A percentile compares a stretch with the other conserved stretches of the same genome.
Evolutionary conservation across 2,329 filamentous ascomycete genomes (phyloP).

Genomic region (Cadophora luteo-olivacea): DNA sequence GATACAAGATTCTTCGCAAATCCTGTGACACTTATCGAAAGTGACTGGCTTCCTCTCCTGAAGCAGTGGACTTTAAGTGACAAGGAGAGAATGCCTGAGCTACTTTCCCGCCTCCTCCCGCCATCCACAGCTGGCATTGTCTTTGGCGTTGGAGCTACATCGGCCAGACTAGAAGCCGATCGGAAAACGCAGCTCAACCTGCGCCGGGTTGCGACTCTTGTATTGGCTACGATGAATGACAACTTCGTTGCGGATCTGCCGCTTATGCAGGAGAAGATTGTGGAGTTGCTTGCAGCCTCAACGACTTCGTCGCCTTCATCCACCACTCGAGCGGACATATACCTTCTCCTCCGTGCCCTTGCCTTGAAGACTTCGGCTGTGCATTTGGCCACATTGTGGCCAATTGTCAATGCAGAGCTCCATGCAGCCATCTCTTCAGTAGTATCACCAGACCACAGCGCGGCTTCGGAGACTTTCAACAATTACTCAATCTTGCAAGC

Average conservation of each 20-base stretch:
- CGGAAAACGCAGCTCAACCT: constrained; percentile 90
- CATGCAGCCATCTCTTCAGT: constrained; percentile 80
- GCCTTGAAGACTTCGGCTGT: constrained; percentile 79
- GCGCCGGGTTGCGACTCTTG: constrained; percentile 78
- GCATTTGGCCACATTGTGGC: constrained; percentile 87
- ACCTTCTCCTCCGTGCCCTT: constrained; percentile 84
- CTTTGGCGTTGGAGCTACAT: constrained; percentile 96
- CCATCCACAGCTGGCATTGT: constrained; percentile 95
- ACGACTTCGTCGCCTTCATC: constrained; percentile 91
- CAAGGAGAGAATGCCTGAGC: constrained; percentile 85
- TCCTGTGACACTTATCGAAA: constrained; percentile 67
- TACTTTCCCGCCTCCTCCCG: constrained; percentile 78
- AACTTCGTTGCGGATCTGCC: constrained; percentile 80
- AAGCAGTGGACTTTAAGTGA: constrained; percentile 85
- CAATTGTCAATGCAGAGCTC: constrained; percentile 84
- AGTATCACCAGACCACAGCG: constrained; percentile 68
- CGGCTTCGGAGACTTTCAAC: constrained; percentile 74
- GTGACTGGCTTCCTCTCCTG: constrained; percentile 82
- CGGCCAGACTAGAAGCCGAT: constrained; percentile 92
- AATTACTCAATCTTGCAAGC: constrained; percentile 83
- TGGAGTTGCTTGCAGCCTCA: constrained; percentile 85
- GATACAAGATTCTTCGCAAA: constrained; percentile 86
- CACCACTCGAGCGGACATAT: constrained; percentile 85
- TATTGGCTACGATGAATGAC: constrained; percentile 79
- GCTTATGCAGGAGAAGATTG: constrained; percentile 79